phyloP scores from a whole-genome alignment of 495 filamentous ascomycete species.

The Cercophora samala region DNA sequence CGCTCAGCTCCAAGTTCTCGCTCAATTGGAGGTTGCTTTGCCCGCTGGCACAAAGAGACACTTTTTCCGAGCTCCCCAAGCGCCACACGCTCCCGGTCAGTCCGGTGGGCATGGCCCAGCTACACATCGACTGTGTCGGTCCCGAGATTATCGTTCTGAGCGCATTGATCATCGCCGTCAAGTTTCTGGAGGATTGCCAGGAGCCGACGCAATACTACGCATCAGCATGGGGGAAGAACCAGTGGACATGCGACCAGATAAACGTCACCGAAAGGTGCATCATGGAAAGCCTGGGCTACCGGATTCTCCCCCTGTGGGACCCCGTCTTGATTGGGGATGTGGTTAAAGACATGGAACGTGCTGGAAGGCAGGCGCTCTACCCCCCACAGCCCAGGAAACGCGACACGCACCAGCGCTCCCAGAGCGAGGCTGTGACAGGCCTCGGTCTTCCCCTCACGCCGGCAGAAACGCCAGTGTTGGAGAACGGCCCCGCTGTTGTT shows the following conservation, averaged over 20 bases:
- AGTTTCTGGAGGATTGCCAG: constrained; percentile 52
- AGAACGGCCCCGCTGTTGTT: constrained; percentile 16
- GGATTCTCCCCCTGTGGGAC: constrained; percentile 52
- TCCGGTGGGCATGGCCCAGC: constrained; percentile 25
- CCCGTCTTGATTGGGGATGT: constrained; percentile 46
- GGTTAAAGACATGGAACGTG: constrained; percentile 52
- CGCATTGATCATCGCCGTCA: constrained; percentile 49
- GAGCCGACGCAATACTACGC: constrained; percentile 43
- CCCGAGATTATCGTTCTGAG: constrained; percentile 53
- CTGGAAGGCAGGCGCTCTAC: constrained; percentile 38
- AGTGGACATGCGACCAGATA: constrained; percentile 53
- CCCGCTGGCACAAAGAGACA: constrained; percentile 35
- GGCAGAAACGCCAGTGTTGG: constrained; percentile 39
- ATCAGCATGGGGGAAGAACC: constrained; percentile 42
- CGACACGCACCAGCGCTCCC: constrained; percentile 35
- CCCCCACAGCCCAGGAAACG: constrained; percentile 17
- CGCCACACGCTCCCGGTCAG: constrained; percentile 46
- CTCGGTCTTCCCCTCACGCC: constrained; percentile 42
- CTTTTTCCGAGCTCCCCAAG: constrained; percentile 28
- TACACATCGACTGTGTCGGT: constrained; percentile 53
- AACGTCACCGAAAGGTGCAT: constrained; percentile 54
- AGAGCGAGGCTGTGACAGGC: constrained; percentile 38
- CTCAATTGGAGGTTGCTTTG: constrained; percentile 50
- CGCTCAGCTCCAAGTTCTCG: constrained; percentile 53
- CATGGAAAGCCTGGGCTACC: constrained; percentile 52